Base-by-base conservation (phyloP, 345 rosid species). In the Pistacia integerrima region DNA sequence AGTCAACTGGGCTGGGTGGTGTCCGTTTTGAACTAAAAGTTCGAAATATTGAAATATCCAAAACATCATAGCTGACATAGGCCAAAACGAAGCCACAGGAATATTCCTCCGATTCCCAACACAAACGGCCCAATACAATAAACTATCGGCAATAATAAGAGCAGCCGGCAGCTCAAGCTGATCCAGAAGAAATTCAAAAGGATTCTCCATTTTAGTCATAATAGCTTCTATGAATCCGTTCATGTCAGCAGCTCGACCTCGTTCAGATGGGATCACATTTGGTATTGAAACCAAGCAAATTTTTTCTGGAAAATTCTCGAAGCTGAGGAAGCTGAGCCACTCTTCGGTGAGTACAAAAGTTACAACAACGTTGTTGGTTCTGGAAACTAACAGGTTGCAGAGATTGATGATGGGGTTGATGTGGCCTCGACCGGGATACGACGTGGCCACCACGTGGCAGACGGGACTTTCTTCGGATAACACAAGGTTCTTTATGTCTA, bases 191-290 rank as follows among this genome's bases (percentile, higher is more conserved):
- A 30, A 33, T 56, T 80, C 76, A 30, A 70, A 76, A 0, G 82
- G 82, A 38, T 44, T 76, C 49, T 79, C 78, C 78, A 82, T 67
- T 52, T 82, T 76, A 9, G 77, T 79, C 68, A 6, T 0, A 28
- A 68, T 73, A 9, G 80, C 85, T 51, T 62, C 77, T 18, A 82
- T 0, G 72, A 82, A 82, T 6, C 55, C 75, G 10, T 44, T 35
- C 8, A 73, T 30, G 25, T 82, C 64, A 18, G 41, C 55, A 14
- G 66, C 67, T 7, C 74, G 80, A 20, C 36, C 80, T 13, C 2
- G 61, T 63, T 79, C 82, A 12, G 78, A 73, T 8, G 85, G 80
- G 14, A 82, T 68, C 8, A 79, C 73, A 28, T 82, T 76, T 17
- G 85, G 82, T n/a, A 82, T 73, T 7, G 82, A 22, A 54, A 46